Conservation (phyloP, 768 basidiomycete genomes). For the Psilocybe azurescens region DNA sequence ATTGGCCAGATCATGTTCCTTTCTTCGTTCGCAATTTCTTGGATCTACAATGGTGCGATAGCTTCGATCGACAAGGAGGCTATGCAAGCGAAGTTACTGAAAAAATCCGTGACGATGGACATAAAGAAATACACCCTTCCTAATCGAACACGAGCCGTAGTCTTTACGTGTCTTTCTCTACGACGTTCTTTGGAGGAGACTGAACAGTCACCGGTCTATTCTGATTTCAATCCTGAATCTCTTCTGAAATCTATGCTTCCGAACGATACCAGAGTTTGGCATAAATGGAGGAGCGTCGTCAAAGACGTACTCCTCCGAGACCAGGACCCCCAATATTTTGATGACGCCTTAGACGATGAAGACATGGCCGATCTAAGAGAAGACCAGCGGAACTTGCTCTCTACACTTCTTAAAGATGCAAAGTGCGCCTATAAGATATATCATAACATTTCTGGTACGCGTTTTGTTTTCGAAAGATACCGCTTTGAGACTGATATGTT, state of each 20-base stretch:
- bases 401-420: slow-evolving; percentile 11
- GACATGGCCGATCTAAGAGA: not conserved
- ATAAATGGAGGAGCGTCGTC: slow-evolving; percentile 10
- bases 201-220: not conserved
- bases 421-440: slow-evolving; percentile 6
- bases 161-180: slow-evolving; percentile 13
- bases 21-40: slow-evolving; percentile 13
- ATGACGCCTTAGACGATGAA: slow-evolving; percentile 1
- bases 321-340: slow-evolving; percentile 1
- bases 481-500: not conserved
- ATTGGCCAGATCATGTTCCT: slow-evolving; percentile 16
- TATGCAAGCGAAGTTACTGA: slow-evolving; percentile 7
- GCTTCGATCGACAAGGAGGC: slow-evolving; percentile 18
- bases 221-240: slow-evolving; percentile 8
- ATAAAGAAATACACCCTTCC: slow-evolving; percentile 9
- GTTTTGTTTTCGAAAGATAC: not conserved
- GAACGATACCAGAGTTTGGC: slow-evolving; percentile 14
- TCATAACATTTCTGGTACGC: not conserved
- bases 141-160: slow-evolving; percentile 8
- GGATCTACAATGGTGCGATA: slow-evolving; percentile 14
- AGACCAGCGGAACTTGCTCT: slow-evolving; percentile 5
- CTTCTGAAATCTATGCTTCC: slow-evolving; percentile 9
- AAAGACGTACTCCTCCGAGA: not conserved
- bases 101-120: slow-evolving; percentile 8
- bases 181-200: slow-evolving; percentile 8